Percentiles rank a stretch among this genome's conserved stretches.
These are phyloP conservation scores for Edaphochlamys debaryana DNA, from an alignment of 139 green algal species.

Conservation along the genomic window DNA sequence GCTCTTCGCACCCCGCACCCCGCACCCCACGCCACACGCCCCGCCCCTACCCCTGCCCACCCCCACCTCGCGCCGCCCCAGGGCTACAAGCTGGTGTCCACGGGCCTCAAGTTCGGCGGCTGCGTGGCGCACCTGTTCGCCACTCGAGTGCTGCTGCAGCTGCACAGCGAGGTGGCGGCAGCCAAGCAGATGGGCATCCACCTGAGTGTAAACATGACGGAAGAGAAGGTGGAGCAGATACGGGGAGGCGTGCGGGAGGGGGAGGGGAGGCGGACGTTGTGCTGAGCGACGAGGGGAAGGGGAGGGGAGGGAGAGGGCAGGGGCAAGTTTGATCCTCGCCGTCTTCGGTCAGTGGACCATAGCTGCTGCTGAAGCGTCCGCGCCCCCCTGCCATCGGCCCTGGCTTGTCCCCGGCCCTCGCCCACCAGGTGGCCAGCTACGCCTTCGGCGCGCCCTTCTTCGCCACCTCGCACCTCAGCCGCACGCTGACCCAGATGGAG, in stretches of 20 bases:
- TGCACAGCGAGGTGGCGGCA: slow-evolving; percentile 50
- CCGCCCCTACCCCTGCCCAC: too few species aligned
- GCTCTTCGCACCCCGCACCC: too few species aligned
- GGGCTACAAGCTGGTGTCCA: slow-evolving; percentile 42
- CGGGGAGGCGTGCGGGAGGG: too few species aligned
- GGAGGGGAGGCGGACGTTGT: too few species aligned
- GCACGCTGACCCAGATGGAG: slow-evolving; percentile 7
- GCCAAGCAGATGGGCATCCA: slow-evolving; percentile 53
- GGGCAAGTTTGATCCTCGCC: too few species aligned
- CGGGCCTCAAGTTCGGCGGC: slow-evolving; percentile 40
- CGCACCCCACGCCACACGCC: too few species aligned
- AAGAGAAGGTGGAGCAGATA: slow-evolving; percentile 54
- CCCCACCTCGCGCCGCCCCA: neutral
- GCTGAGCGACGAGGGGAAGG: too few species aligned
- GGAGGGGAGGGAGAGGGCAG: too few species aligned
- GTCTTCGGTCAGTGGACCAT: too few species aligned
- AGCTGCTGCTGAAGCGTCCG: too few species aligned
- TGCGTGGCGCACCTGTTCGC: slow-evolving; percentile 46
- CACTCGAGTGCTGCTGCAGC: slow-evolving; percentile 44
- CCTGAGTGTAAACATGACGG: slow-evolving; percentile 41
- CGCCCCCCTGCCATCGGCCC: too few species aligned
- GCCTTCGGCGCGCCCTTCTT: slow-evolving; percentile 45
- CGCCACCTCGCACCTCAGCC: slow-evolving; percentile 16
- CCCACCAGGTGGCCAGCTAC: slow-evolving; percentile 46
- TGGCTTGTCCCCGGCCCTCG: too few species aligned